phyloP scores from a whole-genome alignment of 805 yeast genomes.

The Pichia scutulata region DNA sequence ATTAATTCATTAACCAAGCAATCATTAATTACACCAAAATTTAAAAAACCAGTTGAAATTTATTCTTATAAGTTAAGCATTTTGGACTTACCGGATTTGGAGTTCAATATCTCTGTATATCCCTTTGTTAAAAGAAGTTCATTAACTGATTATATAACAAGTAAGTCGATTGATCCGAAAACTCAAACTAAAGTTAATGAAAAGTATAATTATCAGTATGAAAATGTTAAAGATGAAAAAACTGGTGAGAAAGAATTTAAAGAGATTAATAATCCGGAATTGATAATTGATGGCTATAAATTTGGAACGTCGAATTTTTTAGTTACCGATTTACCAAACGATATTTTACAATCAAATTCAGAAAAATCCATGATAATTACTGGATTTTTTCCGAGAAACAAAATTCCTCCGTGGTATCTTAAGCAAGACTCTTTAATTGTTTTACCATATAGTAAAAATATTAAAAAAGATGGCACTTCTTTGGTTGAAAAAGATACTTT shows the following conservation, averaged over 20 bases:
- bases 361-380: constrained; percentile 54
- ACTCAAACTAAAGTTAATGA: background rate
- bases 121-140: constrained; percentile 9
- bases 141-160: constrained; percentile 5
- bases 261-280: constrained; percentile 21
- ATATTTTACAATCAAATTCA: constrained; percentile 29
- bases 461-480: background rate
- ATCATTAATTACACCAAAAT: constrained; percentile 1
- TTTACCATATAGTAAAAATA: constrained; percentile 14
- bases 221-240: constrained; percentile 13
- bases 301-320: constrained; percentile 57
- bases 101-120: constrained; percentile 6
- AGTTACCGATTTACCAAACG: constrained; percentile 39
- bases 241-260: constrained; percentile 25
- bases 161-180: constrained; percentile 1
- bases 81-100: constrained; percentile 2
- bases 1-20: constrained; percentile 1
- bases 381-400: constrained; percentile 42
- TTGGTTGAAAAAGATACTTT: constrained; percentile 27
- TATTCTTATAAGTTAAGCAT: constrained; percentile 2
- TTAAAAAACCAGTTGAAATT: constrained; percentile 11
- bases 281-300: constrained; percentile 42
- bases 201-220: constrained; percentile 2
- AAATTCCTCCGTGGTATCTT: constrained; percentile 52
- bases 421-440: constrained; percentile 53